These are phyloP conservation scores for Dovyalis caffra DNA, from an alignment of 345 rosid genomes.

Conservation along the genomic window DNA sequence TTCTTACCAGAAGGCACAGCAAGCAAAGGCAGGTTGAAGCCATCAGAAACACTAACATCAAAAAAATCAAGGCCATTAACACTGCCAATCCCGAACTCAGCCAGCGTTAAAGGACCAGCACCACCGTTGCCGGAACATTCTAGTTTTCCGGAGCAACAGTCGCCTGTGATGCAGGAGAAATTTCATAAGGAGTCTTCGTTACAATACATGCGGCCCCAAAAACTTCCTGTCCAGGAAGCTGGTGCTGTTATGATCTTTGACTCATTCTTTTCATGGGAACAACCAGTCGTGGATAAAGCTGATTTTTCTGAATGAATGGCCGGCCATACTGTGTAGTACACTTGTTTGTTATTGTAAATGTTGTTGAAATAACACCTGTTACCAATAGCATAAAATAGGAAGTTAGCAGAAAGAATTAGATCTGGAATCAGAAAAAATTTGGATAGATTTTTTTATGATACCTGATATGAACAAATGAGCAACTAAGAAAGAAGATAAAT, in stretches of 20 bases:
- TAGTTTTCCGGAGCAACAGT: constrained; percentile 69
- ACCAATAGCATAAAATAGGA: neutral
- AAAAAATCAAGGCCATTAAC: constrained; percentile 67
- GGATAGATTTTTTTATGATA: too few species aligned
- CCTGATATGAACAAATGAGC: neutral
- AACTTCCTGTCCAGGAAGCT: constrained; percentile 76
- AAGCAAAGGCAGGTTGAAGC: constrained; percentile 81
- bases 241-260: constrained; percentile 56
- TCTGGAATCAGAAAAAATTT: too few species aligned
- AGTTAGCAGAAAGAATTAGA: neutral
- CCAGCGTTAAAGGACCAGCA: constrained; percentile 78
- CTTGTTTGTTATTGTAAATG: constrained; percentile 62
- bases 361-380: constrained; percentile 49
- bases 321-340: constrained; percentile 84
- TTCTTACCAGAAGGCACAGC: constrained; percentile 63
- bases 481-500: too few species aligned
- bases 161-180: constrained; percentile 75
- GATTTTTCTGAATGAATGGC: constrained; percentile 71
- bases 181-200: constrained; percentile 54
- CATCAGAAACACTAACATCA: constrained; percentile 87
- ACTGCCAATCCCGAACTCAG: constrained; percentile 70
- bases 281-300: constrained; percentile 72
- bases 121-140: constrained; percentile 78
- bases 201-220: constrained; percentile 91
- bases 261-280: constrained; percentile 65